Conservation (phyloP, 2,329 filamentous ascomycete genomes). For the Colletotrichum lini region DNA sequence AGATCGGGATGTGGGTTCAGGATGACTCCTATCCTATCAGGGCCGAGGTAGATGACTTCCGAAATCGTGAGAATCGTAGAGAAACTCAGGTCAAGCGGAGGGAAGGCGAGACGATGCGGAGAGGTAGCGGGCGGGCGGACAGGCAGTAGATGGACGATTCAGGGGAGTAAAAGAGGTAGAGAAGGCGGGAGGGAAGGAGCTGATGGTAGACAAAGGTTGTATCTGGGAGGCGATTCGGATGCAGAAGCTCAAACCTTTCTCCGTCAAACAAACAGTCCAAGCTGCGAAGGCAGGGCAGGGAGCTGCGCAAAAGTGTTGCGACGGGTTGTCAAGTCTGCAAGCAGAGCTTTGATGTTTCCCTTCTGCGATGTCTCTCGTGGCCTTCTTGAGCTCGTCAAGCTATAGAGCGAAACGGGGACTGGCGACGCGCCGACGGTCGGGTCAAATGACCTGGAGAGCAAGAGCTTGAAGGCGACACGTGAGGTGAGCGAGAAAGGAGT, state of each 20-base stretch:
- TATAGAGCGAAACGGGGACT: slow-evolving; percentile 20
- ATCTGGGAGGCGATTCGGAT: slow-evolving; percentile 50
- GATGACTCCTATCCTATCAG: slow-evolving; percentile 42
- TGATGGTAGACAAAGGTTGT: slow-evolving; percentile 44
- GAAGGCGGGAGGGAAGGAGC: slow-evolving; percentile 35
- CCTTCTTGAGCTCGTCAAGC: slow-evolving; percentile 24
- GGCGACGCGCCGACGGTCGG: slow-evolving; percentile 34
- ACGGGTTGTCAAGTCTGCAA: slow-evolving; percentile 39
- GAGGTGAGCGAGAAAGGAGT: slow-evolving; percentile 24
- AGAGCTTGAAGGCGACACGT: slow-evolving; percentile 38
- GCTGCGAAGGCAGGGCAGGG: slow-evolving; percentile 37
- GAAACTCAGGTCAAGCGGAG: slow-evolving; percentile 42
- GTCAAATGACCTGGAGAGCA: slow-evolving; percentile 19
- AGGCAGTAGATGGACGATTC: slow-evolving; percentile 33
- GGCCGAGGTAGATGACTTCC: slow-evolving; percentile 39
- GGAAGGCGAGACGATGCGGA: slow-evolving; percentile 35
- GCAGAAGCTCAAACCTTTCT: slow-evolving; percentile 57
- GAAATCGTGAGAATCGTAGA: slow-evolving; percentile 41
- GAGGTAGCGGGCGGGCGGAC: slow-evolving; percentile 37
- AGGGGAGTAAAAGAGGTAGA: slow-evolving; percentile 35
- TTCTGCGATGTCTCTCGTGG: slow-evolving; percentile 18
- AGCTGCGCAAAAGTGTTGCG: slow-evolving; percentile 37
- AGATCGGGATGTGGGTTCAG: slow-evolving; percentile 40
- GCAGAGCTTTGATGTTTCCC: slow-evolving; percentile 40
- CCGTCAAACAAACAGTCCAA: slow-evolving; percentile 48